Percentiles rank a stretch among this genome's conserved stretches.
Conservation (phyloP, 208 protist species). For the Trypanosomatidae sp. region DNA sequence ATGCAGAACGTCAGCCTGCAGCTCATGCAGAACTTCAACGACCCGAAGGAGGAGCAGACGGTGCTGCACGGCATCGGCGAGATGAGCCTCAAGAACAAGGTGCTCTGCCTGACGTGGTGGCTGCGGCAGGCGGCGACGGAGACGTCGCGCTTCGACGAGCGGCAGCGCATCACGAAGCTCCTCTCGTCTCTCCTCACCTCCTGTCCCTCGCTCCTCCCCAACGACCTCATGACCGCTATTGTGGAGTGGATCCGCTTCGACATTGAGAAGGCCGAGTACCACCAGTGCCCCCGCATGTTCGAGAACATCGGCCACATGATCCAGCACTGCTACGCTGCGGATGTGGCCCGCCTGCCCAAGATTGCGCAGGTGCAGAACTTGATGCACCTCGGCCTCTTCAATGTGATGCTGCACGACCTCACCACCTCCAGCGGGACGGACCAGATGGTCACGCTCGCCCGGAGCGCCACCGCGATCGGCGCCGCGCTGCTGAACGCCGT, state of each 20-base stretch:
- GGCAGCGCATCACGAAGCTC: conserved; percentile 52
- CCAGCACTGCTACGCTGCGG: conserved; percentile 46
- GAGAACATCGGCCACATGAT: conserved; percentile 84
- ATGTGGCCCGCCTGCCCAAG: too few relatives aligned
- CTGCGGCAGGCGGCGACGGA: conserved; percentile 61
- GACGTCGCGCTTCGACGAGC: conserved; percentile 61
- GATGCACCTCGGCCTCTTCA: conserved; percentile 70
- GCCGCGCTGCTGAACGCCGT: conserved; percentile 39
- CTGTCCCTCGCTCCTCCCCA: conserved; percentile 34
- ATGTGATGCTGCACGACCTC: conserved; percentile 75
- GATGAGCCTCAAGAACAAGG: conserved; percentile 69
- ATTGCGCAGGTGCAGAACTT: conserved; percentile 62
- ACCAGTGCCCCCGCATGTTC: conserved; percentile 79
- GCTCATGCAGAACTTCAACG: conserved; percentile 70
- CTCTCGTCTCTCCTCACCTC: conserved; percentile 52
- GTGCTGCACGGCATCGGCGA: conserved; percentile 45
- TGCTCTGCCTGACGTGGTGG: conserved; percentile 85
- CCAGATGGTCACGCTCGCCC: conserved; percentile 69
- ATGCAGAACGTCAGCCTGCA: conserved; percentile 64
- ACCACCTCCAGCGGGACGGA: conserved; percentile 44
- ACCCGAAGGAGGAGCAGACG: conserved; percentile 41
- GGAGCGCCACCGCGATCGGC: conserved; percentile 49
- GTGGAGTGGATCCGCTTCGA: conserved; percentile 87
- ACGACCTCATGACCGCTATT: conserved; percentile 50
- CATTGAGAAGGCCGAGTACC: conserved; percentile 72